Evolutionary conservation across 495 filamentous ascomycete species (phyloP).

Genomic region (Amorphotheca resinae): DNA sequence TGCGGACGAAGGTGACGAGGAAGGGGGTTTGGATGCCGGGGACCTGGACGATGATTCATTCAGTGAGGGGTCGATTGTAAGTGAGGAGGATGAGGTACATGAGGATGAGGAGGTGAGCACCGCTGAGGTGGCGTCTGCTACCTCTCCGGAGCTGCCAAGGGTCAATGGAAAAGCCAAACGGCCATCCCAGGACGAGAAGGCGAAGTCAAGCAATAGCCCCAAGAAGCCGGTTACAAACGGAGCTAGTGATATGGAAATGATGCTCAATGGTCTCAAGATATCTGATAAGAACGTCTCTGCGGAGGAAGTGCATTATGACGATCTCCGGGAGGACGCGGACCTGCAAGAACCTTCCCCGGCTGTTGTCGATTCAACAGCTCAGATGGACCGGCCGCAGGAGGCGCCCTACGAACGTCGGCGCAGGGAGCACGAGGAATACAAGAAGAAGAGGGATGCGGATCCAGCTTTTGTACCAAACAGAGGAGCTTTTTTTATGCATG

Average conservation of each 20-base stretch:
- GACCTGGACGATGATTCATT: slow-evolving; percentile 71
- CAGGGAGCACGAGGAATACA: slow-evolving; percentile 82
- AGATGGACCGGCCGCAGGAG: slow-evolving; percentile 30
- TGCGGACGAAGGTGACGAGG: slow-evolving; percentile 71
- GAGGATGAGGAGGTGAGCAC: slow-evolving; percentile 54
- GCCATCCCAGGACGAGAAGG: slow-evolving; percentile 6
- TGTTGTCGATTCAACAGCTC: slow-evolving; percentile 18
- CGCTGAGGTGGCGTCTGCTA: slow-evolving; percentile 44
- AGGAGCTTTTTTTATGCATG: slow-evolving; percentile 94
- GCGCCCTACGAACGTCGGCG: slow-evolving; percentile 54
- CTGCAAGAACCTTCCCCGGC: slow-evolving; percentile 22
- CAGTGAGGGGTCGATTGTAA: slow-evolving; percentile 66
- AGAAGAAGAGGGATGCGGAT: slow-evolving; percentile 75
- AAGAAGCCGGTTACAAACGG: slow-evolving; percentile 16
- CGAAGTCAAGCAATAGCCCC: slow-evolving; percentile 6
- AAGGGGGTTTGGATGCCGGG: slow-evolving; percentile 51
- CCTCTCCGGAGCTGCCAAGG: slow-evolving; percentile 24
- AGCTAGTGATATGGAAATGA: slow-evolving; percentile 69
- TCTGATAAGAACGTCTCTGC: slow-evolving; percentile 34
- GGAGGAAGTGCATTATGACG: slow-evolving; percentile 18
- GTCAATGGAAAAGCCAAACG: slow-evolving; percentile 9
- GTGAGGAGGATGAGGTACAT: slow-evolving; percentile 55
- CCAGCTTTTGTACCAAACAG: slow-evolving; percentile 92
- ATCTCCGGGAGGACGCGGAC: slow-evolving; percentile 18
- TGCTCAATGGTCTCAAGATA: slow-evolving; percentile 74